phyloP scores from a whole-genome alignment of 2,329 filamentous ascomycete species.

The Penicillium sp. region DNA sequence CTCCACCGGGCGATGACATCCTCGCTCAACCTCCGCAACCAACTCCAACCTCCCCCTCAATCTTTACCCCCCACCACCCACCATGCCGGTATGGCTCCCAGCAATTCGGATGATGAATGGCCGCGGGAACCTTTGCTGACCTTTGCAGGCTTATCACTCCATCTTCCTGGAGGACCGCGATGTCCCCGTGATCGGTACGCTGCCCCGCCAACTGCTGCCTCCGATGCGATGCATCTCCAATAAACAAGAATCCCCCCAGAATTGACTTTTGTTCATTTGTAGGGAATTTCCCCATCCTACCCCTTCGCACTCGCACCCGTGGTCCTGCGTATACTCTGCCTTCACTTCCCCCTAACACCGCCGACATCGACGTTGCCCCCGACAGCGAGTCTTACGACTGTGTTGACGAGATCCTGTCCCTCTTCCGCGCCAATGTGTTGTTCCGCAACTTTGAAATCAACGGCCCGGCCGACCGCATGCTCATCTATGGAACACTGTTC shows the following conservation, averaged over 20 bases:
- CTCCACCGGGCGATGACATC: constrained; percentile 36
- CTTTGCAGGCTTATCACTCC: constrained; percentile 86
- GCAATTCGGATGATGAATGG: not conserved
- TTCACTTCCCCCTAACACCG: constrained; percentile 61
- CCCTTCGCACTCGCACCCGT: constrained; percentile 90
- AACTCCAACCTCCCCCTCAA: constrained; percentile 8
- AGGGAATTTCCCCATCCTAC: constrained; percentile 94
- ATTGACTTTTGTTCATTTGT: constrained; percentile 16
- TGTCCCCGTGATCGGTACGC: constrained; percentile 65
- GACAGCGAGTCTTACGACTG: constrained; percentile 95
- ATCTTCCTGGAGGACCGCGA: constrained; percentile 85
- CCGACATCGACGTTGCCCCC: constrained; percentile 66
- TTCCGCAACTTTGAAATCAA: constrained; percentile 99
- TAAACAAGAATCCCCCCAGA: not conserved
- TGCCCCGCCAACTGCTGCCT: constrained; percentile 18
- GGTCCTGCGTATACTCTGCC: constrained; percentile 90
- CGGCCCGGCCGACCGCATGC: constrained; percentile 87
- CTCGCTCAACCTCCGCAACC: constrained; percentile 20
- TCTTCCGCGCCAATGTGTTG: constrained; percentile 98
- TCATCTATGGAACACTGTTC: constrained; percentile 97
- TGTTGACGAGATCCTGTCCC: constrained; percentile 85
- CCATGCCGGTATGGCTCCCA: constrained; percentile 52
- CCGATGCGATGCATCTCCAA: constrained; percentile 5
- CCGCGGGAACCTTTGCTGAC: constrained; percentile 11
- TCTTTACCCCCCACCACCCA: constrained; percentile 26